Base-by-base conservation (phyloP, 139 green algal genomes). In the Coelastrella sp. region DNA sequence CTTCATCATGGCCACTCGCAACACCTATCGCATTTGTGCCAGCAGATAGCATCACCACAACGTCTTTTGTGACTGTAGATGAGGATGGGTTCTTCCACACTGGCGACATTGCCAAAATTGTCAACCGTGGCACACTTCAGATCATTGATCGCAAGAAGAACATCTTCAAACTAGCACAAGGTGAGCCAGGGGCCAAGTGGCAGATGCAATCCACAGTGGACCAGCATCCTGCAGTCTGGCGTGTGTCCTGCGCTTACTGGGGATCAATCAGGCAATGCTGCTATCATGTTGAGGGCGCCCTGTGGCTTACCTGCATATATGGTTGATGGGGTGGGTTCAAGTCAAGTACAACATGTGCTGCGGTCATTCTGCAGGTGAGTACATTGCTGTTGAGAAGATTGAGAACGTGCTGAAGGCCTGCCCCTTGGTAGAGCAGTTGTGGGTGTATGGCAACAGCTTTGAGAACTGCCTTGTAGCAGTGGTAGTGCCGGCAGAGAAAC, bases 101-200 rank as follows among this genome's bases (percentile, higher is more conserved):
- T 35, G 97, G 97, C 11, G 97, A 99, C 88, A 95, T 99, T n/a
- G 97, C 95, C n/a, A 91, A 93, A 76, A 49, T 98, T 15, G 75
- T 90, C 11, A 78, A 70, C 20, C 68, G 72, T 14, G 97, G 97
- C 74, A 92, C 92, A n/a, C 91, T 99, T 17, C 95, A 95, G 83
- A 97, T 99, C 89, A 96, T 99, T 24, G 98, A 99, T 93, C 93
- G 98, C 90, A 99, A 99, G 93, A 99, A 99, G 94, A 99, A 99
- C 95, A 98, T 99, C 92, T 99, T 99, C 96, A 99, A 99, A 95
- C 95, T 99, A 27, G 92, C 93, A 35, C 96, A 99, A 89, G 97
- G 97, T 96, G 86, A 66, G 92, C 35, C 35, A 49, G 14, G 65
- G 14, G 65, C 14, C 65, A 73, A 22, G 65, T 73, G 14, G 65